These are phyloP conservation scores for Myxozyma geophila DNA, from an alignment of 805 yeast species.

Conservation along the genomic window DNA sequence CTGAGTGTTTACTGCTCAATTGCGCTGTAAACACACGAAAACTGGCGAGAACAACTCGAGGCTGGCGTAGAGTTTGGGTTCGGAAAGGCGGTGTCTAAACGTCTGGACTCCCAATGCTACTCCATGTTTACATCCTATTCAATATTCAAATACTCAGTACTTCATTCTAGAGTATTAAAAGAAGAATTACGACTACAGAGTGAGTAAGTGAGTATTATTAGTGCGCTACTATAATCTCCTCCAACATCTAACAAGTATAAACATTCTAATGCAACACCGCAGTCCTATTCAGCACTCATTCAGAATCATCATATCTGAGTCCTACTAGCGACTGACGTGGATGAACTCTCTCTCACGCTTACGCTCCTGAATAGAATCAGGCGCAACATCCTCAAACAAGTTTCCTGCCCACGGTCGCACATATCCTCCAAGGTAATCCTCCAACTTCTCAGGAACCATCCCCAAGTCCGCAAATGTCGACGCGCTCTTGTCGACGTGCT, in stretches of 20 bases:
- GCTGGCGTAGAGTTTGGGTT: too few species aligned
- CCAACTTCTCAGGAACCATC: constrained; percentile 60
- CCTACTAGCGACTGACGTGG: constrained; percentile 29
- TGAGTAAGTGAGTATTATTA: not conserved
- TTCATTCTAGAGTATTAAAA: too few species aligned
- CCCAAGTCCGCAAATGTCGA: constrained; percentile 73
- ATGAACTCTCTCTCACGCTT: constrained; percentile 33
- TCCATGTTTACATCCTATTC: too few species aligned
- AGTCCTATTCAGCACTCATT: too few species aligned
- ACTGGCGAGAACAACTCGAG: too few species aligned
- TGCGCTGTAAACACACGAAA: too few species aligned
- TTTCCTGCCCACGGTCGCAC: constrained; percentile 40
- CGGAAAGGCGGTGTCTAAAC: too few species aligned
- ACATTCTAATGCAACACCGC: too few species aligned
- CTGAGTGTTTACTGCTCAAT: too few species aligned
- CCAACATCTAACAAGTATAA: not conserved
- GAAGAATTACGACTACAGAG: not conserved
- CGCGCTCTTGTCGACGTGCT: constrained; percentile 62
- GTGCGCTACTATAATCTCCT: constrained; percentile 2
- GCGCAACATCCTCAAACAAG: constrained; percentile 35
- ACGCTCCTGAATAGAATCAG: constrained; percentile 31
- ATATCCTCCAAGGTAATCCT: constrained; percentile 55
- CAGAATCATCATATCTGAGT: not conserved
- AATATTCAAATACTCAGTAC: too few species aligned
- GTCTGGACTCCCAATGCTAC: too few species aligned